Evolutionary conservation across 2,329 filamentous ascomycete species (phyloP).

Genomic region (Chaetomiaceae sp.): DNA sequence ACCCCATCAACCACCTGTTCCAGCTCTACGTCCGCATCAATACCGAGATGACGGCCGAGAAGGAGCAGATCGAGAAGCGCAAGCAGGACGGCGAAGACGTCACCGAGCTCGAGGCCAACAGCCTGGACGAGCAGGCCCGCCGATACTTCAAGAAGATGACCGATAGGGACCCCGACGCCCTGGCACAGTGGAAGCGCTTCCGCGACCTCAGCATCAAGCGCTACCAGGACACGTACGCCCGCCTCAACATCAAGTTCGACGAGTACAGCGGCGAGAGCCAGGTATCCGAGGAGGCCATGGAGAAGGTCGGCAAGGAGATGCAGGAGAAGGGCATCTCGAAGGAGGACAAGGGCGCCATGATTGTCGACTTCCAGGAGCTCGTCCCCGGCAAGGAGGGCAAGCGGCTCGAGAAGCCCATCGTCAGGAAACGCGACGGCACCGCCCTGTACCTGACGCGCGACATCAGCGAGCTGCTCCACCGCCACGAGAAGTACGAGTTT

Average conservation of each 20-base stretch:
- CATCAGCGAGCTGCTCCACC: constrained; percentile 67
- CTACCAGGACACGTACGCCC: constrained; percentile 64
- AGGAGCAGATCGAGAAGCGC: constrained; percentile 57
- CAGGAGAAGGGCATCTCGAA: constrained; percentile 61
- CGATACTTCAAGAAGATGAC: constrained; percentile 68
- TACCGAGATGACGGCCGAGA: constrained; percentile 60
- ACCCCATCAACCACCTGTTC: constrained; percentile 78
- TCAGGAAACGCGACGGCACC: constrained; percentile 70
- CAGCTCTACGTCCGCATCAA: constrained; percentile 80
- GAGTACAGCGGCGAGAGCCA: constrained; percentile 73
- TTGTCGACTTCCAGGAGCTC: constrained; percentile 68
- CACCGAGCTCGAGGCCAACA: constrained; percentile 46
- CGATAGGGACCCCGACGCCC: constrained; percentile 57
- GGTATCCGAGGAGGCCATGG: constrained; percentile 64
- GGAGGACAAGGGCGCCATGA: constrained; percentile 66
- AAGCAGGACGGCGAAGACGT: constrained; percentile 51
- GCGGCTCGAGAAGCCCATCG: constrained; percentile 64
- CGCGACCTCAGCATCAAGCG: constrained; percentile 62
- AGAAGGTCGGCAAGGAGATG: constrained; percentile 56
- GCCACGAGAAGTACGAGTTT: constrained; percentile 59
- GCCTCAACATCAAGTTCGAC: constrained; percentile 68
- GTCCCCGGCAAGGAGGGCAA: constrained; percentile 63
- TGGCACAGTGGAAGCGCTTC: constrained; percentile 62
- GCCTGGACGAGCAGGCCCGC: constrained; percentile 70
- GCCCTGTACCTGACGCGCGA: constrained; percentile 75